phyloP scores from a whole-genome alignment of 805 yeast genomes.

The Candida jianshihensis region DNA sequence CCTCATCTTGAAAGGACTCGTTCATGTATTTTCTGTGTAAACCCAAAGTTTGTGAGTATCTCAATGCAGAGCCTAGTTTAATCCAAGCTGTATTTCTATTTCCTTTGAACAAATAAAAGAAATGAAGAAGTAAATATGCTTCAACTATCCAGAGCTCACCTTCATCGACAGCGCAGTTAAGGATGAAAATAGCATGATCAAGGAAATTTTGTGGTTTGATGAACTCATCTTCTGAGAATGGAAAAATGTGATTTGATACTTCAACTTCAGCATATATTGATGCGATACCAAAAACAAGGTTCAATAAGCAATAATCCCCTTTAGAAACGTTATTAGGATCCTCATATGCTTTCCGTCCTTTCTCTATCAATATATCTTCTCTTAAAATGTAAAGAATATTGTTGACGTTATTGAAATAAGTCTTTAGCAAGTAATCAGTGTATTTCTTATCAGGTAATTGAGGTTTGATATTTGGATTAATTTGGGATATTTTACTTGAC shows the following conservation, averaged over 20 bases:
- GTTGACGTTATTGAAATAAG: conserved; percentile 33
- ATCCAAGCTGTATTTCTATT: conserved; percentile 38
- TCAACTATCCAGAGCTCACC: conserved; percentile 36
- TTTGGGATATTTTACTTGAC: conserved; percentile 12
- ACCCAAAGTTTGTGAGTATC: conserved; percentile 37
- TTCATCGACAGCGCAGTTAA: conserved; percentile 30
- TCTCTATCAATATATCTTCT: conserved; percentile 24
- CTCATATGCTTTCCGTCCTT: conserved; percentile 26
- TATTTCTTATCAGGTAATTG: conserved; percentile 26
- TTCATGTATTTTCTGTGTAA: conserved; percentile 32
- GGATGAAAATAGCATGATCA: conserved; percentile 27
- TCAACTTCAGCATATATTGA: conserved; percentile 30
- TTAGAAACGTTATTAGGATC: conserved; percentile 22
- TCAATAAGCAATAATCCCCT: conserved; percentile 27
- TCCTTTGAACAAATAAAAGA: conserved; percentile 34
- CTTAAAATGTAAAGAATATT: conserved; percentile 33
- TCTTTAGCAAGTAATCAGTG: conserved; percentile 25
- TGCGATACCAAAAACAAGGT: conserved; percentile 35
- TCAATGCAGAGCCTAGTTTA: conserved; percentile 34
- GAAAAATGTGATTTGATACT: conserved; percentile 18
- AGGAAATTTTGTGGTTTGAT: conserved; percentile 28
- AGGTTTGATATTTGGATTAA: conserved; percentile 14
- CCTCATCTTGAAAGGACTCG: conserved; percentile 27
- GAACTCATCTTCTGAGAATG: conserved; percentile 16
- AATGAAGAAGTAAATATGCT: conserved; percentile 31